Percentiles rank a stretch among this genome's conserved stretches.
phyloP scores from a whole-genome alignment of 2,329 filamentous ascomycete genomes.

The Cryphonectria japonica region DNA sequence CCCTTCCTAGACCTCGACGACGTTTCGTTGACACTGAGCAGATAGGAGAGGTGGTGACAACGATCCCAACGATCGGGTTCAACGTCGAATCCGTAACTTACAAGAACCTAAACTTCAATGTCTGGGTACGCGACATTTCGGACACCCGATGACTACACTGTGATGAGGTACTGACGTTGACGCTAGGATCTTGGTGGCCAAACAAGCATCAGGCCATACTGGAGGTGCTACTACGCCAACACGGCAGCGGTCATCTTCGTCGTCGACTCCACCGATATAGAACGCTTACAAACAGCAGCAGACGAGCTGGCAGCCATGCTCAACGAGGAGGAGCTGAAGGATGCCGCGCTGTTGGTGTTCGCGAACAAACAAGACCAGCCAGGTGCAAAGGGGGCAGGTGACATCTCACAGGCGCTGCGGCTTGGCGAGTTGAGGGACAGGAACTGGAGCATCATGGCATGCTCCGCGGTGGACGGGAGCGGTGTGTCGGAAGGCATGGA shows the following conservation, averaged over 20 bases:
- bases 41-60: conserved; percentile 98
- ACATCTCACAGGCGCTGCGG: conserved; percentile 92
- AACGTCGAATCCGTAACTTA: conserved; percentile 99
- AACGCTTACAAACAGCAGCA: conserved; percentile 86
- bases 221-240: conserved; percentile 99
- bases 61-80: conserved; percentile 98
- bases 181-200: conserved; percentile 87
- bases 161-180: conserved; percentile 29
- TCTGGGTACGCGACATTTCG: conserved; percentile 73
- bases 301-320: conserved; percentile 95
- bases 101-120: conserved; percentile 97
- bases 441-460: conserved; percentile 99
- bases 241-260: conserved; percentile 98
- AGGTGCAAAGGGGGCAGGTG: conserved; percentile 92
- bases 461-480: conserved; percentile 91
- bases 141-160: neutral
- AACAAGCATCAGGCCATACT: conserved; percentile 98
- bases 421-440: conserved; percentile 90
- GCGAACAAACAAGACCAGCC: conserved; percentile 99
- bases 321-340: conserved; percentile 93
- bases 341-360: conserved; percentile 90
- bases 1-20: neutral
- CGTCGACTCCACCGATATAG: conserved; percentile 96
- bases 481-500: conserved; percentile 98
- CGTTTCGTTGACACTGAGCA: conserved; percentile 43